Evolutionary conservation across 2,329 filamentous ascomycete species (phyloP).

Genomic region (Corinectria fuckeliana): DNA sequence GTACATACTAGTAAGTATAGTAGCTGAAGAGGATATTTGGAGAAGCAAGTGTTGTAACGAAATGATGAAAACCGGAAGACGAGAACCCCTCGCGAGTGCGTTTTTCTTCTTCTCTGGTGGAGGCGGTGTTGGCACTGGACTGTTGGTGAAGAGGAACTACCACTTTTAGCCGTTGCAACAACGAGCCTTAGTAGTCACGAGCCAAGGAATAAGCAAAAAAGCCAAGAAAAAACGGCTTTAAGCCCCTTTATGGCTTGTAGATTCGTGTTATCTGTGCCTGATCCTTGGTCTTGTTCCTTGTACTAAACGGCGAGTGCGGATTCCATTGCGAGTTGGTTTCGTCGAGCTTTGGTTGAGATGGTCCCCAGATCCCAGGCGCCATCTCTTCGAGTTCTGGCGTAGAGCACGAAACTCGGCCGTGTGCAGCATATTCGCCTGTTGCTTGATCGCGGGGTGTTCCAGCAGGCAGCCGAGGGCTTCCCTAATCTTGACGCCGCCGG

Average conservation of each 20-base stretch:
- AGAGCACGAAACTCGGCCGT: neutral
- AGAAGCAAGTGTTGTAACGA: conserved; percentile 2
- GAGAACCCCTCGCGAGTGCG: neutral
- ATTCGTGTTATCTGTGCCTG: neutral
- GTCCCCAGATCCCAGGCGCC: neutral
- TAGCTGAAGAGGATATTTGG: too few relatives aligned
- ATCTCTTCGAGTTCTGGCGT: neutral
- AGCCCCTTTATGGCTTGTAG: neutral
- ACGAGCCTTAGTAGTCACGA: too few relatives aligned
- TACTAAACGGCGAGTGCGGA: neutral
- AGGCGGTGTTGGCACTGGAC: neutral
- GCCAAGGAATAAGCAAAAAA: too few relatives aligned
- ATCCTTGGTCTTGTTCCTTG: too few relatives aligned
- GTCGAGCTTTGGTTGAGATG: neutral
- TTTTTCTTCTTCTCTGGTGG: neutral
- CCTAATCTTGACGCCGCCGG: neutral
- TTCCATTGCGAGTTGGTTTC: too few relatives aligned
- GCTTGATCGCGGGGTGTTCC: neutral
- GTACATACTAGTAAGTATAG: too few relatives aligned
- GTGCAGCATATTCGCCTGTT: neutral
- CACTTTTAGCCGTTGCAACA: too few relatives aligned
- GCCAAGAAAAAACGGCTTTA: too few relatives aligned
- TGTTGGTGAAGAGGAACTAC: neutral
- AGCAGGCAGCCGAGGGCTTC: neutral
- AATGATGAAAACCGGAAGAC: neutral